Base-by-base conservation (phyloP, 495 filamentous ascomycete genomes). In the Aspergillus cavernicola region DNA sequence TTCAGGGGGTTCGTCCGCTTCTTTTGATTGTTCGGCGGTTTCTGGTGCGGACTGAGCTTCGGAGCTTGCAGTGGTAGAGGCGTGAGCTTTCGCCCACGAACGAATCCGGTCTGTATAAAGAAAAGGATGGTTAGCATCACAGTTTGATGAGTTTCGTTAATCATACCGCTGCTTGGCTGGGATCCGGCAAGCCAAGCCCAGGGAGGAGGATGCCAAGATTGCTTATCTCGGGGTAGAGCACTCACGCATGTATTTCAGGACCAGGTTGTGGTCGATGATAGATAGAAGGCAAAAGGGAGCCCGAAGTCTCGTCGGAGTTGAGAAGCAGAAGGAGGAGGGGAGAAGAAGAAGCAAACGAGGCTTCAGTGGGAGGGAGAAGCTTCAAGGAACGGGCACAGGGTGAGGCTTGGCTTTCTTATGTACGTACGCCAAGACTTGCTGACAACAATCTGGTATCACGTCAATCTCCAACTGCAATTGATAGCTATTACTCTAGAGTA, bases 51-150 rank as follows among this genome's bases (percentile, higher is more conserved):
- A 51, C 45, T 56, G 43, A n/a, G 53, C 2, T 23, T 55, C 40
- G 19, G 55, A 37, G 46, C 15, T 57, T 38, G 45, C 10, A 15
- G 26, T 54, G 57, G 59, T 63, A 23, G 66, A 69, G 15, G 71
- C 70, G 71, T 75, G 71, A 75, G 71, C 71, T 75, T 73, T 75
- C 71, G 71, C 71, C 71, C 71, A 75, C 71, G 71, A 72, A 55
- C 67, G 61, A 71, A 73, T 72, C 50, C 67, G 70, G 71, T 75
- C 71, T 75, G 22, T 3, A 38, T 13, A 10, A n/a, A 23, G 36
- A 22, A 31, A 37, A 41, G n/a, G 45, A 52, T 42, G 32, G 56
- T 60, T 39, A 60, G 67, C 58, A 35, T 23, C n/a, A n/a, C n/a
- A n/a, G n/a, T n/a, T n/a, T n/a, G n/a, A n/a, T n/a, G n/a, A n/a